These are phyloP conservation scores for Phytophthora quininea DNA, from an alignment of 352 stramenopile species.

Conservation along the genomic window DNA sequence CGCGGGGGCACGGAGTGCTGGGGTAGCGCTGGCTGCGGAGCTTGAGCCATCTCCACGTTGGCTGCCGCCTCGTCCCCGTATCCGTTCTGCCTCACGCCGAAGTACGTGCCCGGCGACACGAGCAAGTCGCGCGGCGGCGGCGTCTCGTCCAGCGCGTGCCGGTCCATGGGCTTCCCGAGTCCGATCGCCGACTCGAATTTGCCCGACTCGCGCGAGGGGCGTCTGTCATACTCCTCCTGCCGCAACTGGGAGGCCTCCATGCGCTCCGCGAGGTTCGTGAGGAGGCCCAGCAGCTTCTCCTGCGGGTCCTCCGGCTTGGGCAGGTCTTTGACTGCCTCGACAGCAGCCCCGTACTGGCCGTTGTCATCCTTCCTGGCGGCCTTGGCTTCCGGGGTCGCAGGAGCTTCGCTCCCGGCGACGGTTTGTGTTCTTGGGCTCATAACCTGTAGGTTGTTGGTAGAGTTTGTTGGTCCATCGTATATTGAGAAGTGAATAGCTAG, in stretches of 20 bases:
- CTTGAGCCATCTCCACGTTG: background rate
- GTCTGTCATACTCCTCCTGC: background rate
- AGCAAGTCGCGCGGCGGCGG: background rate
- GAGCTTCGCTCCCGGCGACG: background rate
- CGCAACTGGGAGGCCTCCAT: slow-evolving; percentile 4
- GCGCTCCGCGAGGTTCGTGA: slow-evolving; percentile 2
- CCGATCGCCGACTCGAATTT: slow-evolving; percentile 1
- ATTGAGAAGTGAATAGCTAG: background rate
- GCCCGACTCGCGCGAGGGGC: background rate
- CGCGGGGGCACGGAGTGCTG: slow-evolving; percentile 3
- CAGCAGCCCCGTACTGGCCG: slow-evolving; percentile 1
- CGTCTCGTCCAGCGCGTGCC: background rate
- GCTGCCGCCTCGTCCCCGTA: background rate
- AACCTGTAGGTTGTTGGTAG: slow-evolving; percentile 2
- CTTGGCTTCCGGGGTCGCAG: slow-evolving; percentile 9
- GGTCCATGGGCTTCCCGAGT: background rate
- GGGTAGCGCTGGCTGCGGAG: background rate
- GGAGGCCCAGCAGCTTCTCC: slow-evolving; percentile 8
- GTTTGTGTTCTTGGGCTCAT: slow-evolving; percentile 2
- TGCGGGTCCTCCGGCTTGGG: slow-evolving; percentile 1
- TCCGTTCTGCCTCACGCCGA: slow-evolving; percentile 3
- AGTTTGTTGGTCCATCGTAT: background rate
- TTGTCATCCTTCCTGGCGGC: background rate
- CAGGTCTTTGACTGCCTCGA: slow-evolving; percentile 1
- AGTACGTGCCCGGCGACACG: slow-evolving; percentile 5